A percentile compares a stretch with the other conserved stretches of the same genome.
Evolutionary conservation across 352 stramenopile genomes (phyloP).

Genomic region (Albugo candida): DNA sequence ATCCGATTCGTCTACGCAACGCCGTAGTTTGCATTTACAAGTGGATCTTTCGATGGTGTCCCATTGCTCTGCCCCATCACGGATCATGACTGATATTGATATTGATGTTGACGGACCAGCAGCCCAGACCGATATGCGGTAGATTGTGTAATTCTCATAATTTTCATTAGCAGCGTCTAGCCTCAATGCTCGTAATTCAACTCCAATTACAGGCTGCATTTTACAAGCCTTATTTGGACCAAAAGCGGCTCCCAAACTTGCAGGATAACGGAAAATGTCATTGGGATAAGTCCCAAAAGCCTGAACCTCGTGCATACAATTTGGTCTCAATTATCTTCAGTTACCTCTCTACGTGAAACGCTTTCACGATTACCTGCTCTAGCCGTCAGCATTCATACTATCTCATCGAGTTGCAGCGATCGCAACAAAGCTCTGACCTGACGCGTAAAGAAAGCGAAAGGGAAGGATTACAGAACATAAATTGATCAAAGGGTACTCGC

Average conservation of each 20-base stretch:
- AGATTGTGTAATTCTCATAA: conserved; percentile 23
- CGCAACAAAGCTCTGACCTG: conserved; percentile 51
- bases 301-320: conserved; percentile 85
- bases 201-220: conserved; percentile 80
- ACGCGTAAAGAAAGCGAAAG: conserved; percentile 37
- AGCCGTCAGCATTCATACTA: conserved; percentile 43
- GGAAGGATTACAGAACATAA: conserved; percentile 65
- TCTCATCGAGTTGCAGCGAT: conserved; percentile 46
- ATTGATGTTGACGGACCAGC: conserved; percentile 91
- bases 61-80: conserved; percentile 85
- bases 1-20: conserved; percentile 77
- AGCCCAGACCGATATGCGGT: conserved; percentile 74
- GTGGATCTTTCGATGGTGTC: conserved; percentile 84
- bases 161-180: conserved; percentile 57
- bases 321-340: conserved; percentile 85
- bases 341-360: conserved; percentile 61
- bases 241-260: conserved; percentile 77
- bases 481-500: conserved; percentile 12
- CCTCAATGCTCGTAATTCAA: conserved; percentile 59
- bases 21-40: conserved; percentile 80
- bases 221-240: conserved; percentile 48
- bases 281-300: conserved; percentile 39
- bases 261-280: conserved; percentile 84
- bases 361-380: conserved; percentile 41
- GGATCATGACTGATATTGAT: conserved; percentile 89